phyloP scores from a whole-genome alignment of 1,139 yeast species.

The Yamadazyma mexicana region DNA sequence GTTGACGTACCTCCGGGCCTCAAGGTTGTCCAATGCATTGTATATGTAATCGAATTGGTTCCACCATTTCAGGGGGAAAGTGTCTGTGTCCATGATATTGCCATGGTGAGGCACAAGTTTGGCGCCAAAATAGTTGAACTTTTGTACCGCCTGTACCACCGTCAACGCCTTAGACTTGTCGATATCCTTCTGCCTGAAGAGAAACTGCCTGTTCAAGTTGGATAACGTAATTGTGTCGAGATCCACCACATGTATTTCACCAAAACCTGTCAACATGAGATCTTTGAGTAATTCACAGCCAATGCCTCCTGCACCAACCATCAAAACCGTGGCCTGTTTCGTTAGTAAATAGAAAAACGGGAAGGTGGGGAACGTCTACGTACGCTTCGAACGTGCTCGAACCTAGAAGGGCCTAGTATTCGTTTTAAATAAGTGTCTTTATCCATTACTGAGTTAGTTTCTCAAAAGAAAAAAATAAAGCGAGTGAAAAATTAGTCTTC shows the following conservation, averaged over 20 bases:
- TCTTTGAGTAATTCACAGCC: slow-evolving; percentile 95
- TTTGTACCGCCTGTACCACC: slow-evolving; percentile 77
- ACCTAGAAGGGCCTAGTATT: slow-evolving; percentile 44
- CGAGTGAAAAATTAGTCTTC: no score
- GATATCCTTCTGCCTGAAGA: slow-evolving; percentile 84
- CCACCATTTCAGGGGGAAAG: slow-evolving; percentile 83
- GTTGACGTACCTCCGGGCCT: slow-evolving; percentile 90
- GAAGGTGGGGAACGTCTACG: slow-evolving; percentile 1
- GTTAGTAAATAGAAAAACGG: slow-evolving; percentile 3
- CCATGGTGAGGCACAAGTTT: slow-evolving; percentile 81
- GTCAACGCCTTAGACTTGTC: slow-evolving; percentile 82
- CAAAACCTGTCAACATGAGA: slow-evolving; percentile 77
- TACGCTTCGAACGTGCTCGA: slow-evolving; percentile 26
- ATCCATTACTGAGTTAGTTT: no score
- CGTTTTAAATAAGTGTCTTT: slow-evolving; percentile 45
- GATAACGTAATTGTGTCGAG: slow-evolving; percentile 91
- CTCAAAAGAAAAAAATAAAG: neutral
- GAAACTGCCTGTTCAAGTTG: slow-evolving; percentile 89
- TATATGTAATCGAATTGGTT: slow-evolving; percentile 71
- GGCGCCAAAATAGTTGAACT: slow-evolving; percentile 70
- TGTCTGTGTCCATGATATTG: slow-evolving; percentile 75
- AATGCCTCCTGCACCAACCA: slow-evolving; percentile 99
- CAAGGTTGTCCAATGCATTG: slow-evolving; percentile 92
- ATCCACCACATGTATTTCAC: slow-evolving; percentile 90
- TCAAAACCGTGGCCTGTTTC: slow-evolving; percentile 55